These are phyloP conservation scores for Claviceps paspali DNA, from an alignment of 2,329 filamentous ascomycete genomes.

Conservation along the genomic window DNA sequence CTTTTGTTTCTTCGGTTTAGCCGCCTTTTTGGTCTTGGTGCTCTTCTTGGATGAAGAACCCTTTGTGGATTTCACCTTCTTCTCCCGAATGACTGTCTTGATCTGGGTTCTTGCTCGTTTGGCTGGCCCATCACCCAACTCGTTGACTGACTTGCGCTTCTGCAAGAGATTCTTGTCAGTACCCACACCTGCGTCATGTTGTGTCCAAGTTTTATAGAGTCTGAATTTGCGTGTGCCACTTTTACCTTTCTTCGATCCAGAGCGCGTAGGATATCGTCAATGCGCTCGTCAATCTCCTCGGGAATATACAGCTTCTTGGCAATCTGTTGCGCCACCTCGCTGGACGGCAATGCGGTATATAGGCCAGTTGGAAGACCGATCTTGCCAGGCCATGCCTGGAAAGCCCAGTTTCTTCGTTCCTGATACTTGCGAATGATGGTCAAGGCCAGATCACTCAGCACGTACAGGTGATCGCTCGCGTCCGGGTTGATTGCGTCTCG, in stretches of 20 bases:
- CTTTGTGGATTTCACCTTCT: slow-evolving; percentile 21
- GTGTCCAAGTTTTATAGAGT: too few relatives aligned
- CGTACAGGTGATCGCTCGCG: slow-evolving; percentile 62
- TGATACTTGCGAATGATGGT: slow-evolving; percentile 72
- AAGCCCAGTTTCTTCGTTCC: slow-evolving; percentile 69
- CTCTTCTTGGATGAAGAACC: slow-evolving; percentile 16
- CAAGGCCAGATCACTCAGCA: slow-evolving; percentile 76
- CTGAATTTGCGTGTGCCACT: background rate
- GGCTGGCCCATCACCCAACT: slow-evolving; percentile 28
- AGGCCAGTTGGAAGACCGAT: slow-evolving; percentile 66
- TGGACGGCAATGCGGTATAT: slow-evolving; percentile 59
- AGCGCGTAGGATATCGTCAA: slow-evolving; percentile 51
- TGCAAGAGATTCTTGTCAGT: slow-evolving; percentile 18
- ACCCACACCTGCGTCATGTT: background rate
- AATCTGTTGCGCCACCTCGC: slow-evolving; percentile 68
- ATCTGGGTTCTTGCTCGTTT: slow-evolving; percentile 23
- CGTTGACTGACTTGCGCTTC: slow-evolving; percentile 43
- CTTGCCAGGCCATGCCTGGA: slow-evolving; percentile 72
- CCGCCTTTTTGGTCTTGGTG: slow-evolving; percentile 11
- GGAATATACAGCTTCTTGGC: slow-evolving; percentile 75
- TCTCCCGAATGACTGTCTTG: slow-evolving; percentile 22
- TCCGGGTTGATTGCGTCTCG: slow-evolving; percentile 58
- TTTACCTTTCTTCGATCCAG: slow-evolving; percentile 63
- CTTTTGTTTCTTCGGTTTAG: slow-evolving; percentile 18
- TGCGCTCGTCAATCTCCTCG: slow-evolving; percentile 55